phyloP scores from a whole-genome alignment of 345 rosid genomes.

The Syzygium jambos region DNA sequence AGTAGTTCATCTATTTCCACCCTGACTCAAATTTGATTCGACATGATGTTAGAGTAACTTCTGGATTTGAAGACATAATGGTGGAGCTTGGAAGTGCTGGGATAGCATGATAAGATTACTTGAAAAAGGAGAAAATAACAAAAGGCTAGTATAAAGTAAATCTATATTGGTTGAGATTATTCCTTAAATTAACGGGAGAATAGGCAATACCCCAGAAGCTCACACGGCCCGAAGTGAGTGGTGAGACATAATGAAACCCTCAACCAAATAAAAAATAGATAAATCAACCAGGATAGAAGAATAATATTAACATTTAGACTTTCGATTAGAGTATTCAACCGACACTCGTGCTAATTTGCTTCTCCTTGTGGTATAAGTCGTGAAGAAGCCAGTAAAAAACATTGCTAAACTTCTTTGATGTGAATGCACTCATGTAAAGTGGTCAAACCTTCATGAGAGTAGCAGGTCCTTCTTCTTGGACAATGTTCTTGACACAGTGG shows the following conservation, averaged over 20 bases:
- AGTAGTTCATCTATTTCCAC: background rate
- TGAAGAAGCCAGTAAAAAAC: background rate
- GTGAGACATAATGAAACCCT: background rate
- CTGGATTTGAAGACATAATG: background rate
- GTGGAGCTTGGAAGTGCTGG: background rate
- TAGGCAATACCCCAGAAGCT: background rate
- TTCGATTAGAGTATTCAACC: background rate
- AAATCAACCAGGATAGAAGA: background rate
- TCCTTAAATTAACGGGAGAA: background rate
- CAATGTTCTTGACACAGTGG: constrained; percentile 76
- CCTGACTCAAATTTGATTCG: background rate
- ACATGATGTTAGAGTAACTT: background rate
- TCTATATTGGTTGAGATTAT: background rate
- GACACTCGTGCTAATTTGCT: background rate
- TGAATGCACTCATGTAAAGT: background rate
- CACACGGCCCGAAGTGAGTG: background rate
- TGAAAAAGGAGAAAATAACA: background rate
- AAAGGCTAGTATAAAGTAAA: background rate
- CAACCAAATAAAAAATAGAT: background rate
- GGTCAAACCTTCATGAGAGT: constrained; percentile 73
- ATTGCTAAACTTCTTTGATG: background rate
- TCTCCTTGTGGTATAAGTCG: background rate
- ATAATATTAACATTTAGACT: background rate
- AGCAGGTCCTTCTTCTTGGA: constrained; percentile 78
- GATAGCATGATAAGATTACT: background rate